These are phyloP conservation scores for Carex littledalei DNA, from an alignment of 176 grass and related monocot species.

Conservation along the genomic window DNA sequence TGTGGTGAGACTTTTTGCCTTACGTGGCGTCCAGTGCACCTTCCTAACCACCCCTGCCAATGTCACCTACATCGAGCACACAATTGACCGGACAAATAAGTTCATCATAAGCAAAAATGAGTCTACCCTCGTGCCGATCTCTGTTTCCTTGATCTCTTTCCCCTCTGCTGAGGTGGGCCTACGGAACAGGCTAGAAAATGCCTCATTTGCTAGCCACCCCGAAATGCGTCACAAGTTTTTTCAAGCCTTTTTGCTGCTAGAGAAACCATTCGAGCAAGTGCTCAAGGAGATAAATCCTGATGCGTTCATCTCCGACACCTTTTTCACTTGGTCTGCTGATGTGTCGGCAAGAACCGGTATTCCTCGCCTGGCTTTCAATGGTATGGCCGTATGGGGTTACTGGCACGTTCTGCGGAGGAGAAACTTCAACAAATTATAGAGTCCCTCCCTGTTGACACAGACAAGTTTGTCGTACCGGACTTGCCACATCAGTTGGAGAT, in stretches of 20 bases:
- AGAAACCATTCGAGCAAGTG: conserved; percentile 36
- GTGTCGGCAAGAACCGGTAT: conserved; percentile 26
- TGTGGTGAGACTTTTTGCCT: conserved; percentile 44
- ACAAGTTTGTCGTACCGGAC: conserved; percentile 18
- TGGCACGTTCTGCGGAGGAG: conserved; percentile 15
- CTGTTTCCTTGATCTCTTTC: conserved; percentile 28
- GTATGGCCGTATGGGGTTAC: conserved; percentile 39
- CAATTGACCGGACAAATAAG: conserved; percentile 37
- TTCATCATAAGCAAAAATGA: background rate
- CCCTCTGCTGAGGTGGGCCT: conserved; percentile 46
- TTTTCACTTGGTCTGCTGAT: conserved; percentile 38
- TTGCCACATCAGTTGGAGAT: conserved; percentile 48
- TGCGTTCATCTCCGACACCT: conserved; percentile 35
- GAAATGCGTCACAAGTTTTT: conserved; percentile 22
- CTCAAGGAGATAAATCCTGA: conserved; percentile 25
- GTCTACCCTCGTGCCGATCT: background rate
- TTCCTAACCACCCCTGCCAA: conserved; percentile 54
- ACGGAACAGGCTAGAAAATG: conserved; percentile 31
- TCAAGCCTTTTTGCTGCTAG: background rate
- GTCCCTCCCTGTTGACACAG: background rate
- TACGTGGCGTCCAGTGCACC: conserved; percentile 43
- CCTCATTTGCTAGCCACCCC: background rate
- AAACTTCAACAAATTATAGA: conserved; percentile 10
- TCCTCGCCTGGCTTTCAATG: conserved; percentile 42
- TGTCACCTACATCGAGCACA: conserved; percentile 28